Evolutionary conservation across 2,329 filamentous ascomycete species (phyloP).

Genomic region (Proliferodiscus dingleyae): DNA sequence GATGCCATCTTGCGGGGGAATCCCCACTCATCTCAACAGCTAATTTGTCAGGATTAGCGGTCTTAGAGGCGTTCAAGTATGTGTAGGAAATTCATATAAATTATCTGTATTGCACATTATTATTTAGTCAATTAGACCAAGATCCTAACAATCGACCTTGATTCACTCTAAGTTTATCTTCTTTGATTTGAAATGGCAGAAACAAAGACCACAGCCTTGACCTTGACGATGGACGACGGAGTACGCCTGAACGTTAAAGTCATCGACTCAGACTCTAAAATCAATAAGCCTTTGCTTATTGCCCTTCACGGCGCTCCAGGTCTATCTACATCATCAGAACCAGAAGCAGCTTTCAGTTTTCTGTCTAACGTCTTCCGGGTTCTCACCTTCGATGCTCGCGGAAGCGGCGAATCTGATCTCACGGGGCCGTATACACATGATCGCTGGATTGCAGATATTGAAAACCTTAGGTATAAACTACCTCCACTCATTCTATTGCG

Average conservation of each 20-base stretch:
- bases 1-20: too few relatives aligned
- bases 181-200: too few relatives aligned
- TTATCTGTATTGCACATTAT: too few relatives aligned
- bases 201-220: neutral
- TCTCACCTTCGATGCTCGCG: constrained; percentile 4
- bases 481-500: neutral
- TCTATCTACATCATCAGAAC: neutral
- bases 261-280: neutral
- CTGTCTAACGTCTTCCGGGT: constrained; percentile 1
- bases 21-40: too few relatives aligned
- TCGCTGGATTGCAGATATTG: constrained; percentile 5
- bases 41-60: too few relatives aligned
- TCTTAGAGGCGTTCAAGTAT: too few relatives aligned
- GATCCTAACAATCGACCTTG: too few relatives aligned
- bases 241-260: neutral
- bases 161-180: too few relatives aligned
- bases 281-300: neutral
- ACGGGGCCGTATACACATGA: constrained; percentile 5
- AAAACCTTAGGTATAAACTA: constrained; percentile 3
- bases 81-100: too few relatives aligned
- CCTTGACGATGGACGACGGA: neutral
- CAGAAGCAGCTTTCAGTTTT: neutral
- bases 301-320: neutral
- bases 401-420: constrained; percentile 1
- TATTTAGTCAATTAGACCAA: too few relatives aligned